Conservation (phyloP, 2,329 filamentous ascomycete species). For the Venturia aucupariae region DNA sequence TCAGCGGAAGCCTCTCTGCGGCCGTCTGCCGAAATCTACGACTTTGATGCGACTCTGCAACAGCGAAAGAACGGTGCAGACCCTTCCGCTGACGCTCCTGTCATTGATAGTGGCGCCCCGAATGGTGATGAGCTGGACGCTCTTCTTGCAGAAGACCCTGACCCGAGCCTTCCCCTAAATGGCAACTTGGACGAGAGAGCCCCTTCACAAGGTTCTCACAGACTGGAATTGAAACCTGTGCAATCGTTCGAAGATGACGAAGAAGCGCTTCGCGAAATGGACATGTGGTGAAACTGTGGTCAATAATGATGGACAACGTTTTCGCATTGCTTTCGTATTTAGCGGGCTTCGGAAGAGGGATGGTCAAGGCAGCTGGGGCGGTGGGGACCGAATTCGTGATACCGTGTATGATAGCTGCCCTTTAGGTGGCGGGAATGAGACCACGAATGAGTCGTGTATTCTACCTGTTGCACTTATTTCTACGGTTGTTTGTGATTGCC, state of each 20-base stretch:
- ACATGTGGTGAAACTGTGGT: neutral
- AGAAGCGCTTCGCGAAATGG: constrained; percentile 13
- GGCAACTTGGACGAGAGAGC: constrained; percentile 1
- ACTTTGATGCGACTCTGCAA: constrained; percentile 8
- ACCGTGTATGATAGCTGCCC: neutral
- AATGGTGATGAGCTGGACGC: constrained; percentile 46
- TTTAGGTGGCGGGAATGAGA: neutral
- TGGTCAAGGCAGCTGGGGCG: neutral
- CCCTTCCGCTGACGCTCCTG: constrained; percentile 16
- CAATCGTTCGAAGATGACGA: constrained; percentile 14
- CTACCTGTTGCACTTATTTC: neutral
- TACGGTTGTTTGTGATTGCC: neutral
- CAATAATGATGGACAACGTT: neutral
- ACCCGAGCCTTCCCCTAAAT: constrained; percentile 16
- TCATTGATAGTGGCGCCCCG: constrained; percentile 32
- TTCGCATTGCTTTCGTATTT: neutral
- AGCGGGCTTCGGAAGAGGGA: neutral
- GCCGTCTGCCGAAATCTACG: neutral
- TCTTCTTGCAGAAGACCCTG: constrained; percentile 40
- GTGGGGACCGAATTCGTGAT: too few species aligned
- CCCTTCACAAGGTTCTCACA: neutral
- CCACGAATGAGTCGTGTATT: too few species aligned
- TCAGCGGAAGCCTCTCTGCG: constrained; percentile 1
- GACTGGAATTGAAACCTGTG: neutral
- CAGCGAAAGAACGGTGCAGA: constrained; percentile 17